These are phyloP conservation scores for Penicillium maclennaniae DNA, from an alignment of 495 filamentous ascomycete species.

Conservation along the genomic window DNA sequence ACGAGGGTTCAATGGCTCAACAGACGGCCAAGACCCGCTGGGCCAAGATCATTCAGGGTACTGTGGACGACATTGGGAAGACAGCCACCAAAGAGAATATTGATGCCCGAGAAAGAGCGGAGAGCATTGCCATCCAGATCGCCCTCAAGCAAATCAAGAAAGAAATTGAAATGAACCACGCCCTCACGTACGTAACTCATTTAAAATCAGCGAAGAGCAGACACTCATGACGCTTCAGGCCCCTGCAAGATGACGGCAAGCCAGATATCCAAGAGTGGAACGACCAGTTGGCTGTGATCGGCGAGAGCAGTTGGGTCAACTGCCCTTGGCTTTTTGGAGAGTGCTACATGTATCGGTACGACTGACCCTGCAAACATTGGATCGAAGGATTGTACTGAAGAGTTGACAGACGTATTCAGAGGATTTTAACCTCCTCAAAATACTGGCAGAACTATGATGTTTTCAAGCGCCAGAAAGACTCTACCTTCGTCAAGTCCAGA, in stretches of 20 bases:
- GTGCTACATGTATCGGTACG: conserved; percentile 80
- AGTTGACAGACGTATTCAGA: conserved; percentile 56
- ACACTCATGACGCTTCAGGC: conserved; percentile 41
- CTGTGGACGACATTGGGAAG: conserved; percentile 45
- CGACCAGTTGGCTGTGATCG: conserved; percentile 61
- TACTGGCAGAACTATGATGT: conserved; percentile 82
- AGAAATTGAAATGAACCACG: conserved; percentile 74
- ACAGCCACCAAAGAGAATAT: conserved; percentile 17
- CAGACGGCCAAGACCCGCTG: conserved; percentile 9
- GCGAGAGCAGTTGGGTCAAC: conserved; percentile 66
- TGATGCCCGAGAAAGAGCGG: conserved; percentile 53
- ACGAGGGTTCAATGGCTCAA: conserved; percentile 7
- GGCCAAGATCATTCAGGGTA: conserved; percentile 52
- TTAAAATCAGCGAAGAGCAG: background rate
- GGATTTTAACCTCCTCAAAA: conserved; percentile 59
- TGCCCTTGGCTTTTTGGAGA: conserved; percentile 80
- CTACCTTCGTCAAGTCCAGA: conserved; percentile 76
- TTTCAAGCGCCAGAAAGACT: conserved; percentile 76
- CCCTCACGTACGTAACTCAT: conserved; percentile 54
- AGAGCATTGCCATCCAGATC: conserved; percentile 72
- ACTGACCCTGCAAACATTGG: background rate
- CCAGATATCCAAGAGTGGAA: conserved; percentile 71
- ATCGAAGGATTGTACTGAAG: background rate
- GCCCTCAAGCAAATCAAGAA: conserved; percentile 75
- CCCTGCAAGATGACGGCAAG: conserved; percentile 67